phyloP scores from a whole-genome alignment of 768 basidiomycete species.

The Pisolithus albus region DNA sequence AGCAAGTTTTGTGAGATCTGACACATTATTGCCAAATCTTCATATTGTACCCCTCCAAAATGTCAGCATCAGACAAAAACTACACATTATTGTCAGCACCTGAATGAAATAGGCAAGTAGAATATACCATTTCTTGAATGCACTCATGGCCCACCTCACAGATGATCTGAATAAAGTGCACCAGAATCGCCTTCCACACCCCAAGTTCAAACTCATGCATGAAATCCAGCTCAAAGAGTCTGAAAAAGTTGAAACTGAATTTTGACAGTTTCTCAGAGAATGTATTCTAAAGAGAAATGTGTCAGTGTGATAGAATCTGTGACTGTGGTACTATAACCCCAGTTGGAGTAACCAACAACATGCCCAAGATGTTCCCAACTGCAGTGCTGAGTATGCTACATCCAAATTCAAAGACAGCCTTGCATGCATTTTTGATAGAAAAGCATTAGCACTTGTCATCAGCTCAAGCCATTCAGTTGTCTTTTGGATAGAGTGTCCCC shows the following conservation, averaged over 20 bases:
- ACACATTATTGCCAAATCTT: conserved; percentile 26
- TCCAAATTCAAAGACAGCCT: neutral
- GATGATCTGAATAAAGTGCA: neutral
- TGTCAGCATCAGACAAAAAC: conserved; percentile 16
- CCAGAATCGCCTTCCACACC: neutral
- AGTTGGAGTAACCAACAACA: neutral
- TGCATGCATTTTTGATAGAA: neutral
- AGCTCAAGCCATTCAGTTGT: neutral
- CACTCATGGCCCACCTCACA: neutral
- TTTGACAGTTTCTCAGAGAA: conserved; percentile 19
- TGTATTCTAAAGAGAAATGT: conserved; percentile 19
- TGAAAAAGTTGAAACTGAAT: conserved; percentile 22
- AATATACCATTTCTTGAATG: conserved; percentile 17
- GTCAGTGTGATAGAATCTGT: neutral
- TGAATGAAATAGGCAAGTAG: neutral
- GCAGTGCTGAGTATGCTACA: neutral
- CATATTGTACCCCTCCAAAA: conserved; percentile 30
- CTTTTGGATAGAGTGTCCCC: neutral
- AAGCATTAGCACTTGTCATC: neutral
- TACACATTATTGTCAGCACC: conserved; percentile 1
- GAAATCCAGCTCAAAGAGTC: conserved; percentile 23
- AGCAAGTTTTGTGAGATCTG: conserved; percentile 29
- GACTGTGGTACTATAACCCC: neutral
- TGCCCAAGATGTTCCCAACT: neutral
- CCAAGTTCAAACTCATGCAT: conserved; percentile 23